Percentiles rank a stretch among this genome's conserved stretches.
phyloP scores from a whole-genome alignment of 495 filamentous ascomycete genomes.

The Elasticomyces elasticus region DNA sequence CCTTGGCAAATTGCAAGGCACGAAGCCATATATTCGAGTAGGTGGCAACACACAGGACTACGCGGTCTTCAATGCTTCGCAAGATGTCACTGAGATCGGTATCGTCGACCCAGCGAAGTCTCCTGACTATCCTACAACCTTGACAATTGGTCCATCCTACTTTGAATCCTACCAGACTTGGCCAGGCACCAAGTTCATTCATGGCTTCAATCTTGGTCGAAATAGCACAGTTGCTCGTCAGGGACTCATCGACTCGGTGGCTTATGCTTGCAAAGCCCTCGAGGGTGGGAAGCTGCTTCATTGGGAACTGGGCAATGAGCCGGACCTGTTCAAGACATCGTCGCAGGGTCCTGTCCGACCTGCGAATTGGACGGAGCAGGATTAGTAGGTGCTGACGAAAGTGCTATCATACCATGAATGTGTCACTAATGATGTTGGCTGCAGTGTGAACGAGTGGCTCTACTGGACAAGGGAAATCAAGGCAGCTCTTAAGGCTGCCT shows the following conservation, averaged over 20 bases:
- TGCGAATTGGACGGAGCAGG: constrained; percentile 44
- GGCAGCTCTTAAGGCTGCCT: constrained; percentile 38
- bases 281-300: constrained; percentile 39
- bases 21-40: constrained; percentile 49
- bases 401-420: background rate
- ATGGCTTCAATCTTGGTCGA: constrained; percentile 55
- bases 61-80: constrained; percentile 44
- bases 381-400: constrained; percentile 33
- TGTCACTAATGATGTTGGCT: background rate
- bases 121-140: constrained; percentile 49
- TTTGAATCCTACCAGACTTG: constrained; percentile 58
- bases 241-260: constrained; percentile 45
- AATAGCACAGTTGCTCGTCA: constrained; percentile 44
- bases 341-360: constrained; percentile 45
- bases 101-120: constrained; percentile 42
- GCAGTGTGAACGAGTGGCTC: constrained; percentile 49
- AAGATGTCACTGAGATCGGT: constrained; percentile 44
- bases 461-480: constrained; percentile 44
- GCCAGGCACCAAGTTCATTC: constrained; percentile 46
- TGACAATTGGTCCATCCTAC: constrained; percentile 51
- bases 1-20: constrained; percentile 37
- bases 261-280: constrained; percentile 51
- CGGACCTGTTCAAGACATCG: constrained; percentile 50
- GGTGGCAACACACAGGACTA: constrained; percentile 50
- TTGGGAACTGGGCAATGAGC: constrained; percentile 62